Evolutionary conservation across 2,329 filamentous ascomycete species (phyloP), one percentile per base, ranked within the genome.

Genomic region (Xylaria sp.): DNA sequence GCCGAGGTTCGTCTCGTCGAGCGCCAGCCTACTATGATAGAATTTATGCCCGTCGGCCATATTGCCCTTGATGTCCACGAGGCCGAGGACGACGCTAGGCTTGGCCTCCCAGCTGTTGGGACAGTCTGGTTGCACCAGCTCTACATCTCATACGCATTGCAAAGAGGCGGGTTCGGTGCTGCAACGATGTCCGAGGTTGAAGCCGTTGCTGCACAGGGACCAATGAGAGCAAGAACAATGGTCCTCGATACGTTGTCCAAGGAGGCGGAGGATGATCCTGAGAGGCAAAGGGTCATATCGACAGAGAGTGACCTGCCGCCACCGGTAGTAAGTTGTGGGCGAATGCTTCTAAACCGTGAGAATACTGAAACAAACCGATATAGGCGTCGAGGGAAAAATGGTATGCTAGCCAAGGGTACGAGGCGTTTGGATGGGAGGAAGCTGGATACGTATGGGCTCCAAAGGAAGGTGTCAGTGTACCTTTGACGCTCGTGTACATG

Each of bases 11-110:
- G 66, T 44, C 64, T 64, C 2, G 52, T 62, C 1, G 59, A 60
- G 22, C 61, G 71, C 34, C 60, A 65, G 13, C 69, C 73, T 21
- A 72, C 68, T 17, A 53, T 53, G 16, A 54, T 48, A 16, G 42
- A 53, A 22, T 76, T 76, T 60, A 50, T 64, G 4, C 74, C 75
- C n/a, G 66, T 76, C 44, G 74, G 75, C 9, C 75, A 77, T 62
- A 66, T 75, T 17, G 71, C 70, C 7, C 63, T 77, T 2, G 71
- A 74, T 40, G 44, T 66, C 17, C 67, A 69, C 18, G 40, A 52
- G n/a, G 60, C 68, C 2, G 64, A 69, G 2, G 62, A 68, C 11
- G 66, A 75, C 50, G 50, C 47, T 34, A 50, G 64, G 43, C 64
- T 75, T 37, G 66, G 63, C 19, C 64, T 75, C 29, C 67, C 69